Base-by-base conservation (phyloP, 306 rosid species). In the Trichosanthes truncata region DNA sequence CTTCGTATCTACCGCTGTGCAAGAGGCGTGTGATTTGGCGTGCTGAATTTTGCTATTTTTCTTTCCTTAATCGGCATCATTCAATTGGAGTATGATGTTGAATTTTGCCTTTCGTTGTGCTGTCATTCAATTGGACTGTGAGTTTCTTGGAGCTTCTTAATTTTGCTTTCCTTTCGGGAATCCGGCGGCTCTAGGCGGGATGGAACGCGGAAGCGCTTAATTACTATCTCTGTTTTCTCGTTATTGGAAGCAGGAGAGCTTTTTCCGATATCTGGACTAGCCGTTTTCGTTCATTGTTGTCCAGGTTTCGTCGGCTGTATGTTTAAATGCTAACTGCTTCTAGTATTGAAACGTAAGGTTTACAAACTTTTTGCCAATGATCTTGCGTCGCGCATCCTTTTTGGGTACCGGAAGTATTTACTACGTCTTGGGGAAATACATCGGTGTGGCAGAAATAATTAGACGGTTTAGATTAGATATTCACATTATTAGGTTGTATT, bases 41-140 rank as follows among this genome's bases (percentile, higher is more conserved):
- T 31, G 29, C 0, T 73, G 5, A 31, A 46, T 71, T 46, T 14
- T 48, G 0, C 12, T 12, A 6, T 45, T 23, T 46, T 46, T 72
- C 57, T 74, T 74, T 74, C 78, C 78, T 74, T 74, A 29, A 29
- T 74, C 7, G 31, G 9, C 53, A 10, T 49, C 61, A 49, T 74
- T 74, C 12, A 74, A 74, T 74, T 49, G 4, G 4, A 43, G 7
- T 14, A 65, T 26, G 57, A 13, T 15, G 21, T 26, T 72, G 57
- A 72, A 72, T 25, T 72, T 25, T 72, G 21, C 77, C 40, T 25
- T 26, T 26, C 23, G 35, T 69, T 41, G 23, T 25, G 25, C 36
- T 74, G 18, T 31, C 18, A 49, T 74, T 74, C 17, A 74, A 74
- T 74, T 74, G 17, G 46, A 23, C 55, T 43, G 35, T 43, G 76